A percentile compares a stretch with the other conserved stretches of the same genome.
Evolutionary conservation across 2,329 filamentous ascomycete species (phyloP).

Genomic region (Talaromyces amestolkiae): DNA sequence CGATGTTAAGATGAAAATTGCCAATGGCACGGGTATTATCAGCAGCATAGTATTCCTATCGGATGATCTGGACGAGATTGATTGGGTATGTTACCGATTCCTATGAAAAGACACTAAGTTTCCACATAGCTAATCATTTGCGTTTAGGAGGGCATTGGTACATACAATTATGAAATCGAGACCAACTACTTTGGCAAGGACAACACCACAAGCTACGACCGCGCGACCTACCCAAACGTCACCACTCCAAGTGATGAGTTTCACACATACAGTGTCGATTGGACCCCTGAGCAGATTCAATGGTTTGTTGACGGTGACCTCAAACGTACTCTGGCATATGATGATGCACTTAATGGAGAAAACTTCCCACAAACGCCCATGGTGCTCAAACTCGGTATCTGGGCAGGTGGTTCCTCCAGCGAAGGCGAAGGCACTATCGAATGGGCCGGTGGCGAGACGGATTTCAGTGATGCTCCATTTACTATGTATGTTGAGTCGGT

Average conservation of each 20-base stretch:
- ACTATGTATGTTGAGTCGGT: slow-evolving; percentile 70
- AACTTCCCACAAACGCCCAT: slow-evolving; percentile 72
- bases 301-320: slow-evolving; percentile 64
- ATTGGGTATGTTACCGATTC: slow-evolving; percentile 73
- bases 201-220: slow-evolving; percentile 72
- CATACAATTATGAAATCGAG: slow-evolving; percentile 52
- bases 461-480: slow-evolving; percentile 66
- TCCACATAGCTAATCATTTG: neutral
- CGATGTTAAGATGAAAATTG: slow-evolving; percentile 79
- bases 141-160: slow-evolving; percentile 38
- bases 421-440: slow-evolving; percentile 53
- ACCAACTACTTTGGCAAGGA: slow-evolving; percentile 98
- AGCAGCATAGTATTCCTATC: slow-evolving; percentile 88
- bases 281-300: slow-evolving; percentile 61
- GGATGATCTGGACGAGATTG: slow-evolving; percentile 90
- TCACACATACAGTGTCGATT: slow-evolving; percentile 57
- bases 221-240: slow-evolving; percentile 72
- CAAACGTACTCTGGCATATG: slow-evolving; percentile 61
- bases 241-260: slow-evolving; percentile 53
- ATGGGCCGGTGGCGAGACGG: slow-evolving; percentile 68
- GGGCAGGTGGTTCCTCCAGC: slow-evolving; percentile 60
- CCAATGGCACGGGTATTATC: slow-evolving; percentile 87
- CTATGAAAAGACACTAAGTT: neutral
- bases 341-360: slow-evolving; percentile 56
- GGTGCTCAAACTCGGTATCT: slow-evolving; percentile 67